phyloP scores from a whole-genome alignment of 208 protist species.

The Porcisia hertigi region DNA sequence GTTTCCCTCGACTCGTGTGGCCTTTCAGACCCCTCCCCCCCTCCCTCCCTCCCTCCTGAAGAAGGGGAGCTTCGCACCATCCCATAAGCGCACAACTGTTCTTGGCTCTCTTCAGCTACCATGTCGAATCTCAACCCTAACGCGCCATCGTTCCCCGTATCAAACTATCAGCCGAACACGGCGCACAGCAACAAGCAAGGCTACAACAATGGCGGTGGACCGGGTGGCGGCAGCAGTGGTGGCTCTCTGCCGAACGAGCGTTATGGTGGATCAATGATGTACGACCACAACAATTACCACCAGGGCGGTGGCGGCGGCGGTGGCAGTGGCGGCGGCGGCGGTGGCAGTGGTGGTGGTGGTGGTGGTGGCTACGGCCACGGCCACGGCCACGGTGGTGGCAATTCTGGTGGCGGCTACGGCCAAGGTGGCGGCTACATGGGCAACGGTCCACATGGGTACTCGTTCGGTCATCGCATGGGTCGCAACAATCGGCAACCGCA shows the following conservation, averaged over 20 bases:
- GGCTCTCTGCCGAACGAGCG: constrained; percentile 20
- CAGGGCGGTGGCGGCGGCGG: constrained; percentile 4
- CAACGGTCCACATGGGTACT: constrained; percentile 11
- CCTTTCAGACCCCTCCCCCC: no score
- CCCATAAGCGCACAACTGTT: background rate
- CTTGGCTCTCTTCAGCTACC: constrained; percentile 1
- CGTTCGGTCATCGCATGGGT: constrained; percentile 11
- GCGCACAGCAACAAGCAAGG: constrained; percentile 16
- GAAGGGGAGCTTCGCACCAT: background rate
- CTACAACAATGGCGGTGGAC: constrained; percentile 16
- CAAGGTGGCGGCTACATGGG: constrained; percentile 23
- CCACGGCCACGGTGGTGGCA: constrained; percentile 14
- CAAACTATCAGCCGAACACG: constrained; percentile 7
- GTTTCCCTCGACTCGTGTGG: background rate
- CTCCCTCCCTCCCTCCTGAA: background rate
- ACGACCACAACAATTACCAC: constrained; percentile 22
- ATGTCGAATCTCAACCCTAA: constrained; percentile 37
- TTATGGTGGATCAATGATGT: constrained; percentile 21
- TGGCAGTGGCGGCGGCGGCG: background rate
- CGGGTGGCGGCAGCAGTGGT: constrained; percentile 11
- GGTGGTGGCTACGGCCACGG: background rate
- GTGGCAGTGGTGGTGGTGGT: constrained; percentile 6
- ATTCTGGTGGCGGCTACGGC: constrained; percentile 14
- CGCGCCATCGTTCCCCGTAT: constrained; percentile 23
- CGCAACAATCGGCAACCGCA: constrained; percentile 10